These are phyloP conservation scores for Mycena galopus DNA, from an alignment of 768 basidiomycete genomes.

Conservation along the genomic window DNA sequence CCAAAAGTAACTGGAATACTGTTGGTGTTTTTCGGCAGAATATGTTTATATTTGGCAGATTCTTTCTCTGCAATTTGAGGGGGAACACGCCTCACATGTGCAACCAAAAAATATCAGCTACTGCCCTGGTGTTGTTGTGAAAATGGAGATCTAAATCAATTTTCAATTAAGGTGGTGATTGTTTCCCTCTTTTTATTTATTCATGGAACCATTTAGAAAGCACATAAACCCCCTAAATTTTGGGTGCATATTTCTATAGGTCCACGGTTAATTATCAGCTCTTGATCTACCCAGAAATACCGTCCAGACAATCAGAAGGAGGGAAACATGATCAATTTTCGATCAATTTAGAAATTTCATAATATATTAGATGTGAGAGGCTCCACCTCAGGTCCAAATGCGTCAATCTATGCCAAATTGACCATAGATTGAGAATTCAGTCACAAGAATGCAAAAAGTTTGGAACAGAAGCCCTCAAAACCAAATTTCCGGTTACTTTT, in stretches of 20 bases:
- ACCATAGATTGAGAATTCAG: background rate
- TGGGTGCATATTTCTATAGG: constrained; percentile 2
- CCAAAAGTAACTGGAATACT: too few species aligned
- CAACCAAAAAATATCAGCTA: too few species aligned
- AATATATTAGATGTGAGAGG: background rate
- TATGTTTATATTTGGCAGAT: too few species aligned
- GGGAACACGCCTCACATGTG: too few species aligned
- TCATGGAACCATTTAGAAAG: background rate
- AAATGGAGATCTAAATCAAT: background rate
- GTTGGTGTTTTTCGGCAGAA: too few species aligned
- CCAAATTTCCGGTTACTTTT: too few species aligned
- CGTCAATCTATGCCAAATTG: background rate
- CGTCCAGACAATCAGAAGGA: background rate
- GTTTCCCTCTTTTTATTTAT: background rate
- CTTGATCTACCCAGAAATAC: background rate
- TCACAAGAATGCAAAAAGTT: background rate
- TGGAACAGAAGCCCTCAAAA: too few species aligned
- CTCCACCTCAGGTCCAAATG: background rate
- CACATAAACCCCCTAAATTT: background rate
- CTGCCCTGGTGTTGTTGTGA: too few species aligned
- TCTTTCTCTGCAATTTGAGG: too few species aligned
- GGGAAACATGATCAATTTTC: background rate
- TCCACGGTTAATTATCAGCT: background rate
- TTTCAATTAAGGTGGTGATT: background rate
- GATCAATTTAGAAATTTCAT: background rate